A percentile compares a stretch with the other conserved stretches of the same genome.
Evolutionary conservation across 225 moss, liverwort and hornwort genomes (phyloP).

Genomic region (Antitrichia curtipendula): DNA sequence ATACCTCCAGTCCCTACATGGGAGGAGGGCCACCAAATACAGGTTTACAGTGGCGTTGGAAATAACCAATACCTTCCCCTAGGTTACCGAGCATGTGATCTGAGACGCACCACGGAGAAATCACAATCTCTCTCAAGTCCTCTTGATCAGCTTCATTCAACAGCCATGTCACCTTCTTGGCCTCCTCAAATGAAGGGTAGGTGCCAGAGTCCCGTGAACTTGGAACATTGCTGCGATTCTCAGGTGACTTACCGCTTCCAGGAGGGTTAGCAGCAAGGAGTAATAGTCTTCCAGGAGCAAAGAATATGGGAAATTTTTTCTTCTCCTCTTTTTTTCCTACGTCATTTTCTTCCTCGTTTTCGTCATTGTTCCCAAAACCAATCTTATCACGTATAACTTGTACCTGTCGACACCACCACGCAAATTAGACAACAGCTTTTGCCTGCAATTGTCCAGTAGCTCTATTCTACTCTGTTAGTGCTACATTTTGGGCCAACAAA

Average conservation of each 20-base stretch:
- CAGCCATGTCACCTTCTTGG: conserved; percentile 58
- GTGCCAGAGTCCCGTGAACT: conserved; percentile 60
- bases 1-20: background rate
- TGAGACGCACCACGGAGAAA: conserved; percentile 88
- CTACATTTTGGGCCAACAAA: background rate
- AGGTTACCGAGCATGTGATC: conserved; percentile 95
- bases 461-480: background rate
- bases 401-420: conserved; percentile 4
- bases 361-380: background rate
- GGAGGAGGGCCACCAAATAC: conserved; percentile 13
- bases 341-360: background rate
- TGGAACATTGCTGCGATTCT: conserved; percentile 53
- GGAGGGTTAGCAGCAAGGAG: conserved; percentile 65
- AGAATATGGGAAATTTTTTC: conserved; percentile 30
- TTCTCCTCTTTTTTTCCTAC: background rate
- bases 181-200: conserved; percentile 78
- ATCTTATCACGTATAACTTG: conserved; percentile 2
- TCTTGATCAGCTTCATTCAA: conserved; percentile 70
- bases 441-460: too few species aligned
- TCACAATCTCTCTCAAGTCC: conserved; percentile 64
- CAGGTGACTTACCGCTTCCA: conserved; percentile 74
- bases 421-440: background rate
- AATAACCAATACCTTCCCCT: conserved; percentile 60
- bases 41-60: conserved; percentile 56
- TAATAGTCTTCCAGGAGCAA: conserved; percentile 53